Conservation (phyloP, 2,329 filamentous ascomycete genomes). For the Trichoderma sp. region DNA sequence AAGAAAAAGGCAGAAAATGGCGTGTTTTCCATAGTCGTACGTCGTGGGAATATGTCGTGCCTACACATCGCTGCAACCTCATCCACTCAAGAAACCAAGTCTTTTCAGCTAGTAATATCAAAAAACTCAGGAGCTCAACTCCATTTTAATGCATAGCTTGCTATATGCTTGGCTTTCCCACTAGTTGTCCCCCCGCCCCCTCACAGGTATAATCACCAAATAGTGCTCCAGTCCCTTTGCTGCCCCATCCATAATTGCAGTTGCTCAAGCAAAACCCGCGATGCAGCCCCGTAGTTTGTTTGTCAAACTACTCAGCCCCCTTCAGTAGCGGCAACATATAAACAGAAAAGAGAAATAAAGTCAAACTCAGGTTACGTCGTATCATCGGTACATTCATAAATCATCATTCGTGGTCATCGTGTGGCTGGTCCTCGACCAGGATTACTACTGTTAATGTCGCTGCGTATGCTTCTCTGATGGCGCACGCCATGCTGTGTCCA, state of each 20-base stretch:
- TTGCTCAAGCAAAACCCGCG: neutral
- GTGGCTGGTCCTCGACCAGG: constrained; percentile 55
- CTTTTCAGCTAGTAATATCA: neutral
- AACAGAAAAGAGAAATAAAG: constrained; percentile 4
- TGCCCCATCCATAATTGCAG: neutral
- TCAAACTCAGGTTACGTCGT: constrained; percentile 6
- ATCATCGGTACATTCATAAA: constrained; percentile 24
- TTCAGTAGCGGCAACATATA: neutral
- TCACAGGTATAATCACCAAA: neutral
- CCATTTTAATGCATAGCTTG: neutral
- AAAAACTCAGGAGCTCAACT: neutral
- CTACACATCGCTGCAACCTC: neutral
- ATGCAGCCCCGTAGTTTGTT: neutral
- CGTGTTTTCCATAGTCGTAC: neutral
- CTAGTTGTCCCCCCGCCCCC: neutral
- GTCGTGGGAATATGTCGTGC: neutral
- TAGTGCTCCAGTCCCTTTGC: neutral
- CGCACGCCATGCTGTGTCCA: constrained; percentile 63
- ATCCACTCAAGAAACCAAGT: neutral
- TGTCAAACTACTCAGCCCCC: neutral
- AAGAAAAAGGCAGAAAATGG: neutral
- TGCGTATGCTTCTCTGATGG: constrained; percentile 74
- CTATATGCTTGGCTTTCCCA: neutral
- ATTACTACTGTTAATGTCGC: constrained; percentile 73
- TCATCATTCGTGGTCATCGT: constrained; percentile 45